Percentiles rank a stretch among this genome's conserved stretches.
Evolutionary conservation across 2,329 filamentous ascomycete genomes (phyloP).

Genomic region (Colletotrichum sp.): DNA sequence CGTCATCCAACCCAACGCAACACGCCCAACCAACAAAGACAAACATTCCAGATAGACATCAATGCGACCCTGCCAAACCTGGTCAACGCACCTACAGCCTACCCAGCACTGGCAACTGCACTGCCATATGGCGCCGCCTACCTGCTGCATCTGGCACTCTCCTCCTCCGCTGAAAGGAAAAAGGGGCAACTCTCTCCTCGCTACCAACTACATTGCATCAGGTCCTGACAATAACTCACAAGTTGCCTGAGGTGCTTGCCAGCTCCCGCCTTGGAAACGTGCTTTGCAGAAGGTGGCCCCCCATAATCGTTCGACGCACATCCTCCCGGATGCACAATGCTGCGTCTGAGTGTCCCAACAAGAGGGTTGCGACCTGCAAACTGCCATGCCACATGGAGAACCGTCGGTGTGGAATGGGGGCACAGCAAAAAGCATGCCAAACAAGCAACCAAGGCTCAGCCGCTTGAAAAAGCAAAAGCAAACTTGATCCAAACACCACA

Average conservation of each 20-base stretch:
- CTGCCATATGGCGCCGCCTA: background rate
- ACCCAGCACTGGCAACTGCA: background rate
- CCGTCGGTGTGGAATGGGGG: background rate
- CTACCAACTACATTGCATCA: background rate
- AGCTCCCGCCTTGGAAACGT: background rate
- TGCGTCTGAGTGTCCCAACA: background rate
- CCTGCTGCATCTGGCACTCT: background rate
- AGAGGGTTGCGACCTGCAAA: slow-evolving; percentile 6
- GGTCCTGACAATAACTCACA: background rate
- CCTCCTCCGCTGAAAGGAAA: background rate
- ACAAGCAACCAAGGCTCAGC: background rate
- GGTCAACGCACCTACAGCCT: background rate
- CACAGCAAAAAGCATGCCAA: background rate
- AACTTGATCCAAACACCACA: background rate
- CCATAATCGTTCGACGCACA: background rate
- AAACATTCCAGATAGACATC: background rate
- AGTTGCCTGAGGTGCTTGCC: background rate
- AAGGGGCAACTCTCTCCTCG: background rate
- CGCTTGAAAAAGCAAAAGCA: background rate
- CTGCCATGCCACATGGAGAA: slow-evolving; percentile 5
- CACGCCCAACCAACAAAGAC: background rate
- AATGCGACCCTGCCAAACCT: background rate
- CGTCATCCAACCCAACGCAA: background rate
- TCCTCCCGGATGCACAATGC: background rate
- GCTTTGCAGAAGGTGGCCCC: background rate